Percentiles rank a stretch among this genome's conserved stretches.
phyloP scores from a whole-genome alignment of 805 yeast genomes.

The Hermanozyma aechmeae region DNA sequence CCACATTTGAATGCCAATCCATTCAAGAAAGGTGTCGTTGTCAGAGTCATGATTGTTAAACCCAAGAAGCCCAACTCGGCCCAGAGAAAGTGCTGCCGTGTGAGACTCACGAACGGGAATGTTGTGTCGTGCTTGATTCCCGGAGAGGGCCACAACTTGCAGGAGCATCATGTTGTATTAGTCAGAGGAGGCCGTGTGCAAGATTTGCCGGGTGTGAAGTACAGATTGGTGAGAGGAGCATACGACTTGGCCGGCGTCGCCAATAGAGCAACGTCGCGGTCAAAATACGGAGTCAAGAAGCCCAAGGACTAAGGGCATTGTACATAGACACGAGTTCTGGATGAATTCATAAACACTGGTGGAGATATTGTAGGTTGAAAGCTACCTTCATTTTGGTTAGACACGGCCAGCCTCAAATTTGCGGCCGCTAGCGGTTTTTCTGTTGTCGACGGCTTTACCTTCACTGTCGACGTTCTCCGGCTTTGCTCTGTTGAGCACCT shows the following conservation, averaged over 20 bases:
- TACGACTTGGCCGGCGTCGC: slow-evolving; percentile 93
- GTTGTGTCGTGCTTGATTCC: slow-evolving; percentile 90
- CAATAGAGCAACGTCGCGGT: slow-evolving; percentile 79
- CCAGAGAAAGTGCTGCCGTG: slow-evolving; percentile 93
- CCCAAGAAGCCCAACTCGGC: slow-evolving; percentile 99
- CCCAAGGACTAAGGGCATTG: slow-evolving; percentile 36
- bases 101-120: slow-evolving; percentile 82
- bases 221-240: slow-evolving; percentile 88
- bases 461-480: slow-evolving; percentile 82
- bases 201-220: slow-evolving; percentile 97
- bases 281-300: slow-evolving; percentile 89
- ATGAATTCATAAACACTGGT: no score
- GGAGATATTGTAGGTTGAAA: no score
- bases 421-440: slow-evolving; percentile 69
- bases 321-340: no score
- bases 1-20: slow-evolving; percentile 85
- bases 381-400: no score
- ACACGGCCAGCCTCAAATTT: slow-evolving; percentile 37
- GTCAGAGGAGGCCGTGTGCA: slow-evolving; percentile 98
- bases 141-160: slow-evolving; percentile 97
- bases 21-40: slow-evolving; percentile 84
- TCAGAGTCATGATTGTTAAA: slow-evolving; percentile 88
- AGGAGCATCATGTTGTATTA: slow-evolving; percentile 92
- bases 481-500: slow-evolving; percentile 93
- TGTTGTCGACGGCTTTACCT: slow-evolving; percentile 32